Evolutionary conservation across 2,329 filamentous ascomycete species (phyloP), one percentile per base, ranked within the genome.

Genomic region (Pseudocercospora pini-densiflorae): DNA sequence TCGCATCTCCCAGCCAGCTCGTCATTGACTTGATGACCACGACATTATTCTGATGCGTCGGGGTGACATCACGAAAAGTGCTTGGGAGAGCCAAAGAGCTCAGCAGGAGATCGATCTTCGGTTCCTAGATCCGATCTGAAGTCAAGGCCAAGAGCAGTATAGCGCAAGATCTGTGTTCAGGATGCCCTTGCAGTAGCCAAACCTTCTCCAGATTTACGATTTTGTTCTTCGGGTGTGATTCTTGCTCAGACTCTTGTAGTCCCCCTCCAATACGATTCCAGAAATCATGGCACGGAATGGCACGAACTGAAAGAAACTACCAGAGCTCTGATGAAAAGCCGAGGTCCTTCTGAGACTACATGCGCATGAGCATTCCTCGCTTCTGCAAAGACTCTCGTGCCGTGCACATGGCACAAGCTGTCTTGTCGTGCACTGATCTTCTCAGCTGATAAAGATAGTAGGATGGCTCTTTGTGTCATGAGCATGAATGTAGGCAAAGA

Each of bases 121-220:
- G 49, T 62, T 31, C 60, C 60, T 62, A 31, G 24, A 21, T 40
- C 55, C 31, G 31, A 59, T 23, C 55, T 43, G 40, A 45, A 49
- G 51, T 45, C 33, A 21, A 43, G 33, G 27, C 49, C 31, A 27
- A 23, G 16, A 54, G 29, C 7, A 31, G 60, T 40, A 55, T 54
- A 43, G 60, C 49, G 21, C 27, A 1, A 55, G 60, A 62, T 55
- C 36, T n/a, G 16, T 40, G 9, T 19, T 54, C 31, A 64, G 59
- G 43, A 64, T 64, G 65, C 61, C 65, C 65, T 67, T 64, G 65
- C 65, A 61, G 58, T 64, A 64, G 65, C 51, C 51, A 47, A 60
- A 61, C 16, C 57, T 62, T 64, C 61, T 67, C 58, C 62, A 64
- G 57, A 21, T 61, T 64, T 47, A 27, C 23, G 49, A 53, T 53